Evolutionary conservation across 805 yeast genomes (phyloP).

Genomic region (Yarrowia sp.): DNA sequence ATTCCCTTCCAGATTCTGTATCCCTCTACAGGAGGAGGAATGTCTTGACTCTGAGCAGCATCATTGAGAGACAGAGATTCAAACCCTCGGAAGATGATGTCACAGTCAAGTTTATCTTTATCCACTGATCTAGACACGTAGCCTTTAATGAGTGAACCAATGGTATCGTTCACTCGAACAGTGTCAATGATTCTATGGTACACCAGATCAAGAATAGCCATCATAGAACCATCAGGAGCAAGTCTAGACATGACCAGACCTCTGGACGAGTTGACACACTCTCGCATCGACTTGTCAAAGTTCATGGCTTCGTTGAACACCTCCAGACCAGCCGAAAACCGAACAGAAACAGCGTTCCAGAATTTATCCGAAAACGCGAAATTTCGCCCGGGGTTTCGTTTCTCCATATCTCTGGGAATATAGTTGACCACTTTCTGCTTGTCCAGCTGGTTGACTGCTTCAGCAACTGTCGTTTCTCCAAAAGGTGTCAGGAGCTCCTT

Average conservation of each 20-base stretch:
- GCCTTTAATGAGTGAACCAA: constrained; percentile 45
- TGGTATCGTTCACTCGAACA: constrained; percentile 48
- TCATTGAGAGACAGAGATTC: constrained; percentile 11
- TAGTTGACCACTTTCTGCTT: constrained; percentile 44
- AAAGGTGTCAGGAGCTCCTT: constrained; percentile 47
- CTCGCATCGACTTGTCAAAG: constrained; percentile 47
- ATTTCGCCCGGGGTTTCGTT: constrained; percentile 46
- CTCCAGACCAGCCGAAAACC: constrained; percentile 38
- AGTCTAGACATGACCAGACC: constrained; percentile 57
- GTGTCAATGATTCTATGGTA: constrained; percentile 46
- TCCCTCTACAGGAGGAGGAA: constrained; percentile 27
- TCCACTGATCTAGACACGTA: constrained; percentile 78
- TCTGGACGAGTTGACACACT: constrained; percentile 46
- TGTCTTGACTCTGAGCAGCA: constrained; percentile 1
- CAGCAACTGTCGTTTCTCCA: constrained; percentile 49
- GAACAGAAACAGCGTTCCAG: constrained; percentile 42
- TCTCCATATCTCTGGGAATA: constrained; percentile 37
- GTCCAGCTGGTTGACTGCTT: constrained; percentile 52
- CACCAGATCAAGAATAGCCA: constrained; percentile 56
- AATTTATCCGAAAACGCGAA: constrained; percentile 59
- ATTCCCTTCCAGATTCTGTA: constrained; percentile 60
- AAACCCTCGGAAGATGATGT: constrained; percentile 46
- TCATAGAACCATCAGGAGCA: constrained; percentile 61
- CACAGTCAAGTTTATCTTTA: constrained; percentile 63
- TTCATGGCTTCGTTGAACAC: constrained; percentile 48